Base-by-base conservation (phyloP, 768 basidiomycete genomes). In the Rhizopogon vulgaris region DNA sequence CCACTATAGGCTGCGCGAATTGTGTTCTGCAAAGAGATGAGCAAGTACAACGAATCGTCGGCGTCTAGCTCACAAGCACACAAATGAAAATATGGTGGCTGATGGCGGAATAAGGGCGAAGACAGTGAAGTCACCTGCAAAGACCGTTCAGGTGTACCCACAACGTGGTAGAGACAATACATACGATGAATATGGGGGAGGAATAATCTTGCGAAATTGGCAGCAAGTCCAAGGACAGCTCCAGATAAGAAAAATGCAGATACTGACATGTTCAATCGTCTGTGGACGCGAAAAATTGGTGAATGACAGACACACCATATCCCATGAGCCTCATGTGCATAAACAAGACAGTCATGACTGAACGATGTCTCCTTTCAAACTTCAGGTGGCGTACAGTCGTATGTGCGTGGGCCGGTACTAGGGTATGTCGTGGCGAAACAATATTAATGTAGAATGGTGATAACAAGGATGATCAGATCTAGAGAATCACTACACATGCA, bases 1-100 rank as follows among this genome's bases (percentile, higher is more conserved):
- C 89, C 18, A 82, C 70, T 52, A 77, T 66, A 8, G 89, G 87
- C 61, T 81, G 78, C 1, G 84, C 82, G 74, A 83, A 87, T 72
- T 84, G 81, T 55, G 87, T 51, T 51, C 87, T 90, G 60, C 8
- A 37, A 46, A 56, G 45, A 15, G 18, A 22, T 52, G 46, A 46
- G 58, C 12, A 10, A 49, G 12, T 18, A 18, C 32, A 22, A 27
- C 14, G 22, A 6, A 22, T 7, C 14, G 36, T 25, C 17, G n/a
- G 9, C 25, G 53, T 6, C 5, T 22, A 37, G 69, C 78, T 59
- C 52, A 86, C 87, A 78, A 69, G 55, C 83, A 62, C 22, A 88
- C 58, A 54, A 88, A 79, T 28, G 73, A 48, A 24, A 89, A 73
- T 58, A 89, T 79, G 12, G 86, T 87, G 22, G 82, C 46, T 3